Base-by-base conservation (phyloP, 768 basidiomycete species). In the Lyophyllum shimeji region DNA sequence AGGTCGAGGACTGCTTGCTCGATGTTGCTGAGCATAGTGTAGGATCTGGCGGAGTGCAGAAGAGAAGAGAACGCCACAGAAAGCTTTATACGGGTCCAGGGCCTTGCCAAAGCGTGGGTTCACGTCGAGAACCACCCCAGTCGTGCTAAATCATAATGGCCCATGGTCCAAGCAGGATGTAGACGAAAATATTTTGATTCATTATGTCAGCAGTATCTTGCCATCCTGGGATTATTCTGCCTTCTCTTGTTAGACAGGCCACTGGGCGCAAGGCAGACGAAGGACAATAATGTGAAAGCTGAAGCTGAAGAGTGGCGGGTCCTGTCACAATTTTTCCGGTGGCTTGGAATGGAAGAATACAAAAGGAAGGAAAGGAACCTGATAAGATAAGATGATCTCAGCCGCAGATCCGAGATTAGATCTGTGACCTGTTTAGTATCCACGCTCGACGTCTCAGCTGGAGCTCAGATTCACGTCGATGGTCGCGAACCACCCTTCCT, bases 1-100 rank as follows among this genome's bases (percentile, higher is more conserved):
- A 63, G 43, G 27, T 55, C 46, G 17, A 55, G 55, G 31, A 63
- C 46, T 1, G 62, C 50, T 29, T 53, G 57, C 46, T 63, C 62
- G 50, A 63, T 57, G 46, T 63, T 63, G 27, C 52, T 58, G 43
- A 55, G 59, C 62, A 63, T 58, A 4, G 25, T 25, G n/a, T 13
- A 37, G 46, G 20, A 3, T 40, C 11, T n/a, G 21, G 46, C 15
- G 6, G 37, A 25, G 24, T 1, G 2, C 29, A 23, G 20, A 17
- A 39, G 24, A 55, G 27, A 46, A 18, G 17, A 6, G 17, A 13
- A 15, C 9, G 31, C 5, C 5, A 25, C n/a, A 8, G 7, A 12
- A 11, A n/a, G 17, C 15, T 43, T 40, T 42, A 46, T 51, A 42
- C 15, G 11, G 27, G n/a, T 11, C 39, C 24, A 31, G 13, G 7